Percentiles rank a stretch among this genome's conserved stretches.
phyloP scores from a whole-genome alignment of 73 alveolate genomes.

The Tetrahymena thermophila region DNA sequence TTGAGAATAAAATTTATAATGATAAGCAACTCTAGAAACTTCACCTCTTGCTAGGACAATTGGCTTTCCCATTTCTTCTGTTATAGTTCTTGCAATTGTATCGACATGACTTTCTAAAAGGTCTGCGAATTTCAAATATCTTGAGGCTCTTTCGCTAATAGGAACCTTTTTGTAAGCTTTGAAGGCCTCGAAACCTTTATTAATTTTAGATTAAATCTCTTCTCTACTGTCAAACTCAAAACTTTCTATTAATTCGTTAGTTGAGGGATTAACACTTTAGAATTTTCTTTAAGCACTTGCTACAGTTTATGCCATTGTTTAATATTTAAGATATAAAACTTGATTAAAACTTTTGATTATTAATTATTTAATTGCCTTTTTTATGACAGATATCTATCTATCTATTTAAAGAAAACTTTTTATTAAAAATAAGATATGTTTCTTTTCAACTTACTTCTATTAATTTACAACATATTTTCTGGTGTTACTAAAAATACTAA shows the following conservation, averaged over 20 bases:
- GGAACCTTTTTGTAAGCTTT: background rate
- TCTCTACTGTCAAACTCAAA: background rate
- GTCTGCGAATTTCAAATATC: background rate
- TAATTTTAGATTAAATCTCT: background rate
- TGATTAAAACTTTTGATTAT: background rate
- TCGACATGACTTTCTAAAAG: background rate
- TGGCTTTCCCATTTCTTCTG: conserved; percentile 1
- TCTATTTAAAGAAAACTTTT: background rate
- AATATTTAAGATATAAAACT: background rate
- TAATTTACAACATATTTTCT: background rate
- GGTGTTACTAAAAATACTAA: no score
- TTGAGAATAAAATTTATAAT: background rate
- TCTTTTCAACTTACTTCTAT: background rate
- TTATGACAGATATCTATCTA: background rate
- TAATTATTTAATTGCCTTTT: background rate
- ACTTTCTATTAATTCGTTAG: background rate
- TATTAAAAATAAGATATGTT: background rate
- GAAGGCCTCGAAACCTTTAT: background rate
- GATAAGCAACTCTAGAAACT: background rate
- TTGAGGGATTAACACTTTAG: background rate
- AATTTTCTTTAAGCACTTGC: background rate
- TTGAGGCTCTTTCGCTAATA: background rate
- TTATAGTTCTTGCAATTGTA: background rate
- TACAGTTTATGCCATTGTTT: background rate
- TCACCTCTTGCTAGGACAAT: background rate